Conservation (phyloP, 2,329 filamentous ascomycete genomes). For the Blumeriella jaapii region DNA sequence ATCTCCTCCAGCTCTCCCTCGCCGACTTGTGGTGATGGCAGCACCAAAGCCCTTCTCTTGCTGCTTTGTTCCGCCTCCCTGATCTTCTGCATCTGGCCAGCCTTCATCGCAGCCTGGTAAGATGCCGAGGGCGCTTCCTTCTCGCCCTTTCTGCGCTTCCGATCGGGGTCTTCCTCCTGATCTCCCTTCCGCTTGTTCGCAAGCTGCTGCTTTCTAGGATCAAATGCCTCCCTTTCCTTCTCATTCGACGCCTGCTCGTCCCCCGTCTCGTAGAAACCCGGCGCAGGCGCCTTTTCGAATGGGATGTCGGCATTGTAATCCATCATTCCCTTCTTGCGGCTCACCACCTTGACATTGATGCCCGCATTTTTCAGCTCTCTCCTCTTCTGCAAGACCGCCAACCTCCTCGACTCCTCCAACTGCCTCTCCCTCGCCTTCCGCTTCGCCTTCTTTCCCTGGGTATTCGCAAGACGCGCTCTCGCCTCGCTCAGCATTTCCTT, state of each 20-base stretch:
- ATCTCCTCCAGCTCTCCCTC: conserved; percentile 93
- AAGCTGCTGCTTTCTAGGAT: conserved; percentile 84
- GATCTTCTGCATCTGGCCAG: conserved; percentile 87
- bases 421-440: conserved; percentile 92
- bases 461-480: conserved; percentile 89
- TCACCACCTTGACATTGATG: conserved; percentile 94
- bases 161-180: conserved; percentile 65
- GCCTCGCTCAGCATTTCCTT: conserved; percentile 99
- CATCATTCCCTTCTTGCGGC: conserved; percentile 91
- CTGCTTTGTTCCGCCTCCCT: conserved; percentile 94
- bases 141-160: conserved; percentile 80
- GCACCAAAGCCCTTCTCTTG: conserved; percentile 71
- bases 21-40: conserved; percentile 84
- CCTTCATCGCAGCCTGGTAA: conserved; percentile 79
- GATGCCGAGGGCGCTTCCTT: conserved; percentile 70
- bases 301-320: conserved; percentile 99
- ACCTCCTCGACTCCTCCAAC: conserved; percentile 81
- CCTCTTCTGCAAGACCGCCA: conserved; percentile 88
- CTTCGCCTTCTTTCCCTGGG: conserved; percentile 98
- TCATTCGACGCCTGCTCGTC: conserved; percentile 79
- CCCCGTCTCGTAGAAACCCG: conserved; percentile 85
- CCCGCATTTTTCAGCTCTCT: conserved; percentile 94
- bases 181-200: conserved; percentile 91
- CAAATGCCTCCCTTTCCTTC: conserved; percentile 70
- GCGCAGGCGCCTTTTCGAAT: conserved; percentile 82